phyloP scores from a whole-genome alignment of 495 filamentous ascomycete species.

The Neurospora sp. region DNA sequence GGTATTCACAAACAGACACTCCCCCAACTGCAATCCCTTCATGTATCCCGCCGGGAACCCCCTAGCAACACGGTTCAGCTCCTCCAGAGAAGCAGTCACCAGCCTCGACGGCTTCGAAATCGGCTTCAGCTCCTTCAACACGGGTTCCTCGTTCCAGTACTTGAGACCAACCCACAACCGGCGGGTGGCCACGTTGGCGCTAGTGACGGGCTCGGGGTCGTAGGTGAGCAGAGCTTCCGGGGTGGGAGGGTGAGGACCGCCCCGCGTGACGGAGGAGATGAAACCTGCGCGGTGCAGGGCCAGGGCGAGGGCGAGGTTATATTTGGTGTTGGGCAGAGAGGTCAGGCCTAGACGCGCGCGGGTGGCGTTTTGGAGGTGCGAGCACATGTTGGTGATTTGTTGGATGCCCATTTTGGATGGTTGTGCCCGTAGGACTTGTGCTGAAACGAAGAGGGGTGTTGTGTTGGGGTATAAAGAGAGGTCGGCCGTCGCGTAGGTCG shows the following conservation, averaged over 20 bases:
- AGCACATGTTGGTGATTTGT: conserved; percentile 70
- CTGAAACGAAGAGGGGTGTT: no score
- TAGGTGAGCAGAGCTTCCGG: conserved; percentile 31
- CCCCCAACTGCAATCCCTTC: conserved; percentile 68
- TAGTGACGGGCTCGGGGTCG: conserved; percentile 56
- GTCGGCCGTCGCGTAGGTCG: no score
- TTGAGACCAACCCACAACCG: conserved; percentile 89
- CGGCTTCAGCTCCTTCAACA: conserved; percentile 59
- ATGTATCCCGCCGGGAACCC: conserved; percentile 57
- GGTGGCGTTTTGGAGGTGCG: conserved; percentile 89
- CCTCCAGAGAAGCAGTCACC: conserved; percentile 51
- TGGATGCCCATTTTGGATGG: conserved; percentile 67
- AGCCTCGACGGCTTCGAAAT: conserved; percentile 69
- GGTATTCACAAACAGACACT: conserved; percentile 73
- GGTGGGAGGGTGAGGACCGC: conserved; percentile 55
- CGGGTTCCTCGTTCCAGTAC: conserved; percentile 83
- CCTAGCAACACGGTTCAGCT: conserved; percentile 51
- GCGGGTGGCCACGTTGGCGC: conserved; percentile 64
- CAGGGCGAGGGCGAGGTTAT: conserved; percentile 66
- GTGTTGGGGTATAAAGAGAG: no score
- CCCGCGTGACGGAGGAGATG: conserved; percentile 72
- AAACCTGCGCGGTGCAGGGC: conserved; percentile 76
- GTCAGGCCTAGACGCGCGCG: conserved; percentile 79
- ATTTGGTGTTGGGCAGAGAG: conserved; percentile 70
- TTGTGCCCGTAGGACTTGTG: background rate